A percentile compares a stretch with the other conserved stretches of the same genome.
phyloP scores from a whole-genome alignment of 139 green algal genomes.

The Chlorella sp. region DNA sequence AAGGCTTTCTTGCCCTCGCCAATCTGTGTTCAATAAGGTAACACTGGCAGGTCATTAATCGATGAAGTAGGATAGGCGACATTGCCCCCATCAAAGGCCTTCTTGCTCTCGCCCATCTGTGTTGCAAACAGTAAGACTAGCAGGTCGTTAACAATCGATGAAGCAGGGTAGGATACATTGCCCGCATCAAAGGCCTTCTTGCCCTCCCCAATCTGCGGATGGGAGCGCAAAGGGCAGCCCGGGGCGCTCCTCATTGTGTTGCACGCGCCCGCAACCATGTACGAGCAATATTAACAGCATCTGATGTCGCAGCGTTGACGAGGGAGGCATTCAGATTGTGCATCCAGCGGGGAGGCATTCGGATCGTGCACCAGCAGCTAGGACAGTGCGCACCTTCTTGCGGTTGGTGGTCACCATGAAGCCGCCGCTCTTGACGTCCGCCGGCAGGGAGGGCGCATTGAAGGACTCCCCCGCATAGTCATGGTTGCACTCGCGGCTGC shows the following conservation, averaged over 20 bases:
- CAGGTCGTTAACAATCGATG: neutral
- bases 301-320: too few species aligned
- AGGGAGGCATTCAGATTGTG: too few species aligned
- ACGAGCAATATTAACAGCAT: too few species aligned
- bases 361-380: too few species aligned
- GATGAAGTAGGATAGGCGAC: neutral
- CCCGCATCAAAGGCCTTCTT: neutral
- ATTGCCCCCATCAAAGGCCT: neutral
- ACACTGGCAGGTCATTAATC: neutral
- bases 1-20: constrained; percentile 9
- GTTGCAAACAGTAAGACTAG: neutral
- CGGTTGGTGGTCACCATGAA: constrained; percentile 34
- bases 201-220: neutral
- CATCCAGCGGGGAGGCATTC: too few species aligned
- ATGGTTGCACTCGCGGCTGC: constrained; percentile 36
- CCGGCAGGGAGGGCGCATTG: constrained; percentile 3
- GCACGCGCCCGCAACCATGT: neutral
- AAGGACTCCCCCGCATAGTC: neutral
- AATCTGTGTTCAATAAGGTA: neutral
- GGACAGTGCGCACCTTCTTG: constrained; percentile 18
- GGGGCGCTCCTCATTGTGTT: neutral
- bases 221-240: neutral
- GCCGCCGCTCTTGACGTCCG: neutral
- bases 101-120: constrained; percentile 8
- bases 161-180: neutral